Percentiles rank a stretch among this genome's conserved stretches.
These are phyloP conservation scores for Phytophthora sansomeana DNA, from an alignment of 352 stramenopile genomes.

Conservation along the genomic window DNA sequence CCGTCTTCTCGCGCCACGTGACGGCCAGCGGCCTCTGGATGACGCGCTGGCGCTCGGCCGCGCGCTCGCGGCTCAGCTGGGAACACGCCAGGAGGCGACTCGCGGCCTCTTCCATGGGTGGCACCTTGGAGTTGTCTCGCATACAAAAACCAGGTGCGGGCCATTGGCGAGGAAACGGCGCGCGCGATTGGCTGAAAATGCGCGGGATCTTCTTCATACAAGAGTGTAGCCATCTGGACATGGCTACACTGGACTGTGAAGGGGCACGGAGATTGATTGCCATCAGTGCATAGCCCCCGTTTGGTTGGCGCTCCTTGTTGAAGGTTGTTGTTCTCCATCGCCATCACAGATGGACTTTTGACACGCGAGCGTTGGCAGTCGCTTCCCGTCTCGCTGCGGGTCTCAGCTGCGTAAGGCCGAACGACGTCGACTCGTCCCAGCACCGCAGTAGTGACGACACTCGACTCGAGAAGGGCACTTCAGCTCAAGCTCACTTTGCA, in stretches of 20 bases:
- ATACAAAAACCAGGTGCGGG: conserved; percentile 32
- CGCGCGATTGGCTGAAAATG: conserved; percentile 34
- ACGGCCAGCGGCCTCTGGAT: conserved; percentile 84
- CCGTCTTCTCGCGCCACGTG: conserved; percentile 69
- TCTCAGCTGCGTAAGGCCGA: conserved; percentile 21
- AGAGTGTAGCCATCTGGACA: neutral
- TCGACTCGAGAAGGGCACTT: neutral
- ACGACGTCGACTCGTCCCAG: conserved; percentile 31
- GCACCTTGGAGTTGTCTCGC: neutral
- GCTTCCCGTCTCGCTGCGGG: conserved; percentile 36
- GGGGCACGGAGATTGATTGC: too few species aligned
- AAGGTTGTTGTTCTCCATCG: conserved; percentile 32
- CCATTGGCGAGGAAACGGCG: conserved; percentile 30
- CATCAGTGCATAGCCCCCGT: neutral
- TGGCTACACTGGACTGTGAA: neutral
- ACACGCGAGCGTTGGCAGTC: conserved; percentile 42
- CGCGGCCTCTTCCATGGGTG: conserved; percentile 38
- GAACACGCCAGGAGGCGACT: conserved; percentile 48
- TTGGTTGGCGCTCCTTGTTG: neutral
- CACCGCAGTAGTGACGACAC: conserved; percentile 35
- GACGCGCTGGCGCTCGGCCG: conserved; percentile 78
- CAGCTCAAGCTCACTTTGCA: conserved; percentile 32
- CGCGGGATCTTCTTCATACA: conserved; percentile 21
- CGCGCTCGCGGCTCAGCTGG: conserved; percentile 43
- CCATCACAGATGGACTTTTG: conserved; percentile 30